These are phyloP conservation scores for Dorcoceras hygrometricum DNA, from an alignment of 257 asterid genomes.

Conservation along the genomic window DNA sequence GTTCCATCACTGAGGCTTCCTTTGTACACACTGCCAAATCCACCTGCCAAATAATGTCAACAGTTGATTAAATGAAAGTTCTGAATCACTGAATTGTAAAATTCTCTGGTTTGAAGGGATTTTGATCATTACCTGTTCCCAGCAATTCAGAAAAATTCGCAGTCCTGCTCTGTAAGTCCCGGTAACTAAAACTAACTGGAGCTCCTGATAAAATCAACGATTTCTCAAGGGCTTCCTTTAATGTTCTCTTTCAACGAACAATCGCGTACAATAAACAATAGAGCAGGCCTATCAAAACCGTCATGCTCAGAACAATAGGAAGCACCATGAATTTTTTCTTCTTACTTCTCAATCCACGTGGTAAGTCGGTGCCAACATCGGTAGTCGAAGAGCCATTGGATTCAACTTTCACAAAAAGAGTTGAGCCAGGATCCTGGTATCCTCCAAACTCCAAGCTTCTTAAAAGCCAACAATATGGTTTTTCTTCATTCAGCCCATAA, in stretches of 20 bases:
- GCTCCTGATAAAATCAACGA: constrained; percentile 67
- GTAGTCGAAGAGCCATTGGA: constrained; percentile 35
- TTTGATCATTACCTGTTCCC: constrained; percentile 67
- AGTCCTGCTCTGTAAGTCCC: constrained; percentile 66
- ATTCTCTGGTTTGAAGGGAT: background rate
- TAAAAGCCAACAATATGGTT: constrained; percentile 80
- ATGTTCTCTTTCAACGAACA: constrained; percentile 44
- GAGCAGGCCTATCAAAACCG: constrained; percentile 52
- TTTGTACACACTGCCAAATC: constrained; percentile 84
- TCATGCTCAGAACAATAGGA: constrained; percentile 79
- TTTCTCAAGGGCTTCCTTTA: constrained; percentile 59
- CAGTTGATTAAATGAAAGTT: background rate
- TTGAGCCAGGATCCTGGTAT: constrained; percentile 69
- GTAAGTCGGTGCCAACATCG: constrained; percentile 24
- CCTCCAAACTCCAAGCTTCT: constrained; percentile 76
- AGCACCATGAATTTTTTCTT: constrained; percentile 57
- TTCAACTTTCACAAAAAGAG: constrained; percentile 74
- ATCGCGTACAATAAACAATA: constrained; percentile 49
- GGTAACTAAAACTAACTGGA: constrained; percentile 64
- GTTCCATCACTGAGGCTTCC: constrained; percentile 75
- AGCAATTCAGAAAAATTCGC: constrained; percentile 59
- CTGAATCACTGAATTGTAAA: background rate
- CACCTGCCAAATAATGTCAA: constrained; percentile 66
- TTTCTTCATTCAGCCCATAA: constrained; percentile 77
- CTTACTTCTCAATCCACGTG: constrained; percentile 26